These are phyloP conservation scores for Diaporthe sp. DNA, from an alignment of 2,329 filamentous ascomycete genomes.

Conservation along the genomic window DNA sequence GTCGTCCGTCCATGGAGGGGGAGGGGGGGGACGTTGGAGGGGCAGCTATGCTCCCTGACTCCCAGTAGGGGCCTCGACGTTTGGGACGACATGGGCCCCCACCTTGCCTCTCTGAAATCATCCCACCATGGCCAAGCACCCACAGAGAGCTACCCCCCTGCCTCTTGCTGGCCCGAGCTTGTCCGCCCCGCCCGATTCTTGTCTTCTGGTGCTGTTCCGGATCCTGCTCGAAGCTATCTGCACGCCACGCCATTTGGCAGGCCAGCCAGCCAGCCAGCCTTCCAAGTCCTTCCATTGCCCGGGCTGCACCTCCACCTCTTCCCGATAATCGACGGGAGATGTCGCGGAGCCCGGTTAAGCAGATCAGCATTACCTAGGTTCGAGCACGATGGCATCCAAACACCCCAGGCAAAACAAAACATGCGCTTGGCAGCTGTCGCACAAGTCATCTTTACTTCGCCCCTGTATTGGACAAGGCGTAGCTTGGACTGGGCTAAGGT, in stretches of 20 bases:
- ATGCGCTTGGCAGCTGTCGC: slow-evolving; percentile 15
- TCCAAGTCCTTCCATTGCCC: not conserved
- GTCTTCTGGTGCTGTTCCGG: not conserved
- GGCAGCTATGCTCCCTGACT: slow-evolving; percentile 18
- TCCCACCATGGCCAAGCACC: slow-evolving; percentile 17
- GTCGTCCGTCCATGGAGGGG: slow-evolving; percentile 13
- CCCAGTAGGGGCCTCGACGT: slow-evolving; percentile 15
- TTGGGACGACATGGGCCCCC: slow-evolving; percentile 16
- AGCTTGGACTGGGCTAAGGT: not conserved
- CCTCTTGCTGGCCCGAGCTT: slow-evolving; percentile 27
- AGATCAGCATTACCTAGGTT: slow-evolving; percentile 14
- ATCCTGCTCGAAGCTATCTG: slow-evolving; percentile 11
- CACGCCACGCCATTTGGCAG: slow-evolving; percentile 16
- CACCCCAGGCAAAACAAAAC: slow-evolving; percentile 5
- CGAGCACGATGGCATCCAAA: not conserved
- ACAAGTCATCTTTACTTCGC: not conserved
- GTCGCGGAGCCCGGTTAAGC: slow-evolving; percentile 27
- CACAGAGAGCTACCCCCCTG: slow-evolving; percentile 8
- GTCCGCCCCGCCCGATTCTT: not conserved
- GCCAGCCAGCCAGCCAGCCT: not conserved
- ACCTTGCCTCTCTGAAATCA: slow-evolving; percentile 27
- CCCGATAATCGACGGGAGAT: slow-evolving; percentile 14
- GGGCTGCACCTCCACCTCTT: not conserved
- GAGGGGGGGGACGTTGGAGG: slow-evolving; percentile 28
- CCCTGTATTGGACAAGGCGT: slow-evolving; percentile 17